A percentile compares a stretch with the other conserved stretches of the same genome.
Conservation (phyloP, 768 basidiomycete species). For the Boletellus ananiceps region DNA sequence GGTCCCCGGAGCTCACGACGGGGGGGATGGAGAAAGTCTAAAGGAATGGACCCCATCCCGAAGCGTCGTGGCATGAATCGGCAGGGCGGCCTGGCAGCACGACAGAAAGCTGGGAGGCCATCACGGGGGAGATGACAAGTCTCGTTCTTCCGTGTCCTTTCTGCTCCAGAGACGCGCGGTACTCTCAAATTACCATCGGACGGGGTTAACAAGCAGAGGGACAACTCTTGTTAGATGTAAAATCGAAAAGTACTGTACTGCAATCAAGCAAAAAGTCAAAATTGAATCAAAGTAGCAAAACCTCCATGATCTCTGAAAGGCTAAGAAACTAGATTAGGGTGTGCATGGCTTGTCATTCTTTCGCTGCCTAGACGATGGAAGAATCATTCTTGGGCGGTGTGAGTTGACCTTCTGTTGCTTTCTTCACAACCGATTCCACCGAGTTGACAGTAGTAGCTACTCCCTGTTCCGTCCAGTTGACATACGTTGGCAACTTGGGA, state of each 20-base stretch:
- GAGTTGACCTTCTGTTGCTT: slow-evolving; percentile 2
- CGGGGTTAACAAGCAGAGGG: no score
- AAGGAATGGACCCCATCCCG: slow-evolving; percentile 58
- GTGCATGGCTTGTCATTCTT: not conserved
- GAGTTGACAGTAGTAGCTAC: not conserved
- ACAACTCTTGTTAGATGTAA: slow-evolving; percentile 2
- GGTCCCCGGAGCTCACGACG: slow-evolving; percentile 72
- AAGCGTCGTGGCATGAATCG: slow-evolving; percentile 57
- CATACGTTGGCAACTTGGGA: slow-evolving; percentile 17
- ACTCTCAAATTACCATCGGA: not conserved
- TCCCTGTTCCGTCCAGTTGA: slow-evolving; percentile 7
- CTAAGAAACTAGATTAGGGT: not conserved
- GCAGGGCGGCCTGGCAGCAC: slow-evolving; percentile 57
- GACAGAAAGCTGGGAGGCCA: slow-evolving; percentile 65
- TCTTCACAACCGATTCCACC: slow-evolving; percentile 5
- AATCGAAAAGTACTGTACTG: slow-evolving; percentile 11
- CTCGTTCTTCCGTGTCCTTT: not conserved
- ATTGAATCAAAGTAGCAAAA: not conserved
- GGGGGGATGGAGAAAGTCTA: slow-evolving; percentile 79
- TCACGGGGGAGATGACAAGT: slow-evolving; percentile 58
- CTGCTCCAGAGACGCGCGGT: not conserved
- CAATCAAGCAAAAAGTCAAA: not conserved
- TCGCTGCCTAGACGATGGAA: slow-evolving; percentile 10
- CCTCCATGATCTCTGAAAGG: not conserved
- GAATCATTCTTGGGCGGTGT: not conserved